Base-by-base conservation (phyloP, 2,329 filamentous ascomycete genomes). In the Fusarium austroafricanum region DNA sequence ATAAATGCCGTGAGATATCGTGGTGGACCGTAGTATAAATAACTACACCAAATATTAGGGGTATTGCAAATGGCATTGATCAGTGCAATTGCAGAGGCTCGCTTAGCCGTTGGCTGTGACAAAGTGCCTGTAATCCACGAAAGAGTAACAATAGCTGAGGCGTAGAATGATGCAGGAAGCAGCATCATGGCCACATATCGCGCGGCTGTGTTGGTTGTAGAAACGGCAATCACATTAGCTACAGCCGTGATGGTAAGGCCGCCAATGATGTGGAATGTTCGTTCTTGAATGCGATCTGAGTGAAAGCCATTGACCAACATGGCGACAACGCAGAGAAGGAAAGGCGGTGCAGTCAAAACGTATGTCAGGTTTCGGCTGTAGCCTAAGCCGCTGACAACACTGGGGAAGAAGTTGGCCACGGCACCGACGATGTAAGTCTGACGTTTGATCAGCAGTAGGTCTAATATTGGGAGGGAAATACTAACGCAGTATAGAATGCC, bases 371-470 rank as follows among this genome's bases (percentile, higher is more conserved):
- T 71, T 56, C 62, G 59, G 23, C 26, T 31, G 21, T 71, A 71
- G 1, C 71, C 85, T 1, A 74, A 53, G 1, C 70, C 65, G 4
- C 65, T 57, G 2, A 73, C 71, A 15, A 74, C 66, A 3, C 67
- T 71, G 1, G 72, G 72, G 53, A 73, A 74, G 67, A 74, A 74
- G 61, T 73, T 73, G 37, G 49, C 49, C 10, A 53, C 49, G n/a
- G 49, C 49, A 11, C 49, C 49, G 20, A 53, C 49, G 9, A 53
- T 53, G 12, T 53, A 53, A 10, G 49, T 53, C 49, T 53, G 18
- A 4, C 8, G 5, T 38, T 43, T 11, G 31, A 21, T 10, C 6
- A 18, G 9, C 11, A 5, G 17, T 18, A 1, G 14, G 15, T 18
- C 10, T 3, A 11, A 10, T 26, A 3, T 17, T 14, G 6, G 6